A percentile compares a stretch with the other conserved stretches of the same genome.
phyloP scores from a whole-genome alignment of 192 early-diverging fungal species.

The Backusella psychrophila region DNA sequence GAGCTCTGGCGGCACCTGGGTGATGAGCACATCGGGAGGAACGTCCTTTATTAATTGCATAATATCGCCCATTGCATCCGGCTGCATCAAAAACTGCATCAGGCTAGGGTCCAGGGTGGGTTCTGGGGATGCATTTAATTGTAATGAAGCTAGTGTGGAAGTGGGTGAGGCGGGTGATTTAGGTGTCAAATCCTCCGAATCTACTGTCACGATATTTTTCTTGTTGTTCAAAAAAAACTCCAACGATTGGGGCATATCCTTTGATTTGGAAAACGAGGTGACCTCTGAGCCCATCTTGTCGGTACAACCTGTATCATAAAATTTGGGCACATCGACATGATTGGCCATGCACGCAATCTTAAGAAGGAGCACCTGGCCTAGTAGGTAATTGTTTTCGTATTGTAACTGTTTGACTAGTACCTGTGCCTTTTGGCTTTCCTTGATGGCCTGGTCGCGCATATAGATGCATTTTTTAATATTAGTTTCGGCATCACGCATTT shows the following conservation, averaged over 20 bases:
- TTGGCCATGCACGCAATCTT: not conserved
- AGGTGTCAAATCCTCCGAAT: not conserved
- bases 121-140: not conserved
- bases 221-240: constrained; percentile 1
- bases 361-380: not conserved
- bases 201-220: not conserved
- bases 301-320: constrained; percentile 16
- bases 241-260: not conserved
- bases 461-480: constrained; percentile 61
- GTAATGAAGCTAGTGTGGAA: not conserved
- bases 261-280: not conserved
- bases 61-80: not conserved
- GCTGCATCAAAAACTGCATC: not conserved
- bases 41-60: constrained; percentile 6
- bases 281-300: constrained; percentile 5
- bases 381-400: not conserved
- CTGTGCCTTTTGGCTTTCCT: not conserved
- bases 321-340: constrained; percentile 14
- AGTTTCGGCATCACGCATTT: constrained; percentile 71
- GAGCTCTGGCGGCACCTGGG: not conserved
- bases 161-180: not conserved
- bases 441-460: constrained; percentile 47
- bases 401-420: not conserved
- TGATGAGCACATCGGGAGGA: not conserved
- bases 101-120: not conserved